Conservation (phyloP, 1,284 basidiomycete species). For the Earliella scabrosa region DNA sequence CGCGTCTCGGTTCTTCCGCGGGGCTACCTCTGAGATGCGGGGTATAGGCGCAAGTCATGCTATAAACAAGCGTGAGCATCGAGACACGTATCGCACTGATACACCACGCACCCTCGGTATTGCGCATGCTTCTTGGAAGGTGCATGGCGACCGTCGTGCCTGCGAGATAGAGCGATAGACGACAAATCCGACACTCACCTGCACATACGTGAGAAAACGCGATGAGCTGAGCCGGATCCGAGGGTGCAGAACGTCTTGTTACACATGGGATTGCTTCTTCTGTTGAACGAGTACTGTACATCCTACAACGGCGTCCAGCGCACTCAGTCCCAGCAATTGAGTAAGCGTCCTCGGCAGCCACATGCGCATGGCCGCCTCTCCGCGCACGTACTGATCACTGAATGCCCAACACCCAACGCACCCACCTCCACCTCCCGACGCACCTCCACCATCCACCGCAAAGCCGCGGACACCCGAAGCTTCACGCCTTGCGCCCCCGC, state of each 20-base stretch:
- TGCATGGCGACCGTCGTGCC: neutral
- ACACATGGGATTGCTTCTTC: neutral
- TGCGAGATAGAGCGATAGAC: neutral
- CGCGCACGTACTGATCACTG: too few relatives aligned
- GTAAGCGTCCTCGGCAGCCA: slow-evolving; percentile 3
- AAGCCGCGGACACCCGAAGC: too few relatives aligned
- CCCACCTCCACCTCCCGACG: neutral
- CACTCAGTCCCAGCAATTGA: neutral
- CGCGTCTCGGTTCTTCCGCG: slow-evolving; percentile 13
- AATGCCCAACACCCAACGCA: too few relatives aligned
- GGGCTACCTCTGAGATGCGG: slow-evolving; percentile 8
- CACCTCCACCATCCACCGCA: neutral
- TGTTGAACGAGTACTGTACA: slow-evolving; percentile 7
- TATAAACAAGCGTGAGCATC: neutral
- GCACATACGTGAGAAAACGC: too few relatives aligned
- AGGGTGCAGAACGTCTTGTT: neutral
- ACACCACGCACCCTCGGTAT: neutral
- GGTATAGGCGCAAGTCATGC: neutral
- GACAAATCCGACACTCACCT: neutral
- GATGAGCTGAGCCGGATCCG: too few relatives aligned
- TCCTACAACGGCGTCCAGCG: slow-evolving; percentile 6
- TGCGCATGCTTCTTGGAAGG: neutral
- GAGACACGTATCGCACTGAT: neutral
- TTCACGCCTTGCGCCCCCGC: slow-evolving; percentile 8
- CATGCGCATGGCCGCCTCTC: neutral